phyloP scores from a whole-genome alignment of 495 filamentous ascomycete species.

The Neurospora sp. region DNA sequence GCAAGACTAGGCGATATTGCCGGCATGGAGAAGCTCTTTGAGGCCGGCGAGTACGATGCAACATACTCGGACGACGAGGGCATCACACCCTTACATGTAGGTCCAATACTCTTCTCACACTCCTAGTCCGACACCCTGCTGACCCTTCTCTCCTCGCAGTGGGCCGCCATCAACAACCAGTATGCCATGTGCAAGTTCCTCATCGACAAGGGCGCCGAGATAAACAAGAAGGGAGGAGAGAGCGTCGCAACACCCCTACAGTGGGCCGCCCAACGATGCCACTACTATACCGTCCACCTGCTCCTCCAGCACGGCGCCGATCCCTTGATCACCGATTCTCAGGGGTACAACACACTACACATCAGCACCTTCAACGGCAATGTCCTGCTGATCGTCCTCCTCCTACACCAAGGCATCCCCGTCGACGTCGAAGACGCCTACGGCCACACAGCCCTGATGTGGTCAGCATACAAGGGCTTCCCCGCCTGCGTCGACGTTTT shows the following conservation, averaged over 20 bases:
- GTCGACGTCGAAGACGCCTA: constrained; percentile 82
- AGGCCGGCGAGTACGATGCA: constrained; percentile 67
- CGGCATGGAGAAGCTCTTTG: constrained; percentile 81
- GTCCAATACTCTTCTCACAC: constrained; percentile 13
- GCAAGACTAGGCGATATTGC: constrained; percentile 77
- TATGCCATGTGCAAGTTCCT: constrained; percentile 94
- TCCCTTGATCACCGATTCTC: constrained; percentile 75
- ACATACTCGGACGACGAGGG: constrained; percentile 79
- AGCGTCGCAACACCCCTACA: constrained; percentile 86
- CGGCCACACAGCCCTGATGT: constrained; percentile 92
- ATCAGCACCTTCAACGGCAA: constrained; percentile 96
- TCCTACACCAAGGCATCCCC: constrained; percentile 83
- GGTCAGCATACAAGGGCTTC: constrained; percentile 95
- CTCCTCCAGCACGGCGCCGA: constrained; percentile 83
- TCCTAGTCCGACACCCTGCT: constrained; percentile 7
- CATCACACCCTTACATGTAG: constrained; percentile 91
- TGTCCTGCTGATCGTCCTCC: constrained; percentile 76
- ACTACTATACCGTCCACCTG: constrained; percentile 70
- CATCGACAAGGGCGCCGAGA: constrained; percentile 76
- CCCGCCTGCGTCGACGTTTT: constrained; percentile 86
- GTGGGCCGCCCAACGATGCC: constrained; percentile 91
- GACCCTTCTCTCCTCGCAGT: constrained; percentile 44
- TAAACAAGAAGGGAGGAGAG: constrained; percentile 92
- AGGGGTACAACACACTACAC: constrained; percentile 95
- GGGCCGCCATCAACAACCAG: constrained; percentile 99